Conservation (phyloP, 768 basidiomycete genomes). For the Boletus rubroflammeus region DNA sequence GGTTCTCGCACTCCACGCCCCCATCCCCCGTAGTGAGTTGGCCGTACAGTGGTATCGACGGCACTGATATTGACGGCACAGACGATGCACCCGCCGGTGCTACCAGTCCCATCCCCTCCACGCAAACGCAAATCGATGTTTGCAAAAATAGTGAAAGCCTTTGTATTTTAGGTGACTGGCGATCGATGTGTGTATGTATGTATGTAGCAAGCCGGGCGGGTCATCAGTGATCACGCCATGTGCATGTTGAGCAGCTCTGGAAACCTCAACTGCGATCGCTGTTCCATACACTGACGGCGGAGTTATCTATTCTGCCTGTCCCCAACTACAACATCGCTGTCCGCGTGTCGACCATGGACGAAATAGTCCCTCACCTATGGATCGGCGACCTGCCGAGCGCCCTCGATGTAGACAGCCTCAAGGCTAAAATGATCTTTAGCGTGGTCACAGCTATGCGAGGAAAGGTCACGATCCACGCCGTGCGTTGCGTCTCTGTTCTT, state of each 20-base stretch:
- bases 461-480: conserved; percentile 61
- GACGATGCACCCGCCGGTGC: not conserved
- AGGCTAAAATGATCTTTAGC: conserved; percentile 69
- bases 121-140: conserved; percentile 15
- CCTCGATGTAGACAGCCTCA: conserved; percentile 55
- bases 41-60: not conserved
- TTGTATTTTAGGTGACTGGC: conserved; percentile 2
- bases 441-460: conserved; percentile 73
- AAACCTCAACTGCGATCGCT: too few species aligned
- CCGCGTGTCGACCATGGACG: conserved; percentile 51
- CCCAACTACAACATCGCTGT: not conserved
- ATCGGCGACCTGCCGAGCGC: conserved; percentile 78
- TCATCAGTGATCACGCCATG: too few species aligned
- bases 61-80: not conserved
- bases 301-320: not conserved
- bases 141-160: conserved; percentile 9
- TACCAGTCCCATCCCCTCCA: not conserved
- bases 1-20: conserved; percentile 19
- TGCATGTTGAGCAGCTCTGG: too few species aligned
- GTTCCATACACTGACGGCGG: too few species aligned
- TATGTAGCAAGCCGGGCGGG: too few species aligned
- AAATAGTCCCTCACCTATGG: conserved; percentile 79
- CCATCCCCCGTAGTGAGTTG: conserved; percentile 17
- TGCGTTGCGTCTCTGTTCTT: conserved; percentile 21
- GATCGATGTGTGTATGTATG: too few species aligned